Base-by-base conservation (phyloP, 352 stramenopile genomes). In the Globisporangium yorkense region DNA sequence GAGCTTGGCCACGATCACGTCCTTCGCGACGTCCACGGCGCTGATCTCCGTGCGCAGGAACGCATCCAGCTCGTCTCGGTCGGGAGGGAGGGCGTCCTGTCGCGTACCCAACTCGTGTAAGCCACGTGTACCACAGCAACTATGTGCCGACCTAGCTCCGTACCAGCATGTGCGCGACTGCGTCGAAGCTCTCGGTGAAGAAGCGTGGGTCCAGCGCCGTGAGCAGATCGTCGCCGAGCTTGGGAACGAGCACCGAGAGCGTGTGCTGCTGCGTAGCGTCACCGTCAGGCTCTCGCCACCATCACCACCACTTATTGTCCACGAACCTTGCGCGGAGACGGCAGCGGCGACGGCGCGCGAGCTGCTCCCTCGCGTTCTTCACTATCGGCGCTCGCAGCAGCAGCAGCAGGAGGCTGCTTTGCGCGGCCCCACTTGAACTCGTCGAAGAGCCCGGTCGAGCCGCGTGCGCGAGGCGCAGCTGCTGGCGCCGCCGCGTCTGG, bases 31-130 rank as follows among this genome's bases (percentile, higher is more conserved):
- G 31, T 95, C 86, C 20, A 95, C 82, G 0, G 83, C 80, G 15
- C 80, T 88, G 62, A 95, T 93, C 55, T 95, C 83, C 0, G 81
- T 84, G 48, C 86, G 78, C 41, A 96, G 65, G 53, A 92, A 92
- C 57, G 73, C 43, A 50, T 86, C 71, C 10, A 94, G 37, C 27
- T 80, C 74, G 7, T 79, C 62, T 9, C 66, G 68, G 24, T 59
- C 70, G 1, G 73, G 64, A 0, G 84, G 84, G 20, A 96, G 61
- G 50, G 79, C 84, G 35, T 92, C 75, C 84, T 94, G 58, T 56
- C 40, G 0, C 20, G 15, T 39, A 18, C 44, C 2, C 2, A 43
- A 6, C 2, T 27, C 37, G 10, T 13, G 4, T 43, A 4, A 43
- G 37, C 8, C 33, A 12, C 5, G 48, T 31, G 18, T 2, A 51